These are phyloP conservation scores for Hibiscus trionum DNA, from an alignment of 345 rosid species.

Conservation along the genomic window DNA sequence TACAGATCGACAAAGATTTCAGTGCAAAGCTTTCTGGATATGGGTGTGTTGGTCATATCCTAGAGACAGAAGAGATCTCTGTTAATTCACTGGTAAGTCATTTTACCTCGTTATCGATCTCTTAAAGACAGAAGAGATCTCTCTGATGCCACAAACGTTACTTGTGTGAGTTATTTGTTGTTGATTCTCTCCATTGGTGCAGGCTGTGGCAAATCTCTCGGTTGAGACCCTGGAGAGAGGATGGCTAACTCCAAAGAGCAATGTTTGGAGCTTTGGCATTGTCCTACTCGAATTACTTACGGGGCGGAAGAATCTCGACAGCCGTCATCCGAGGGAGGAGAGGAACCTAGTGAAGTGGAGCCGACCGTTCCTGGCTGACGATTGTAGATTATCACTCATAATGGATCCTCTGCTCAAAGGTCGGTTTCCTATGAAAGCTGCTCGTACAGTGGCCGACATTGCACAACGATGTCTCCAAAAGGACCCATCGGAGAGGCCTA, in stretches of 20 bases:
- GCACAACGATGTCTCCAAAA: constrained; percentile 80
- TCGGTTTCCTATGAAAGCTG: constrained; percentile 75
- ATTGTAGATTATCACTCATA: constrained; percentile 74
- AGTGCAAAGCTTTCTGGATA: constrained; percentile 96
- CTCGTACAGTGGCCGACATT: constrained; percentile 81
- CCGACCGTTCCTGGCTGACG: constrained; percentile 75
- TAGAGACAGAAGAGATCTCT: constrained; percentile 66
- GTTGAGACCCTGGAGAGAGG: constrained; percentile 95
- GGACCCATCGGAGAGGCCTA: constrained; percentile 90
- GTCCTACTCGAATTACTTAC: constrained; percentile 87
- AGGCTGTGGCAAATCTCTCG: constrained; percentile 85
- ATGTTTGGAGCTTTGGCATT: constrained; percentile 94
- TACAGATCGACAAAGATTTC: constrained; percentile 94
- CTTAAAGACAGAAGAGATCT: neutral
- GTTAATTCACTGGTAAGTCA: constrained; percentile 44
- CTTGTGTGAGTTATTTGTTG: neutral
- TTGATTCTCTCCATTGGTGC: constrained; percentile 5
- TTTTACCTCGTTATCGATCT: neutral
- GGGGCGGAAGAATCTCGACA: constrained; percentile 78
- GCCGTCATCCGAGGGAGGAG: constrained; percentile 77
- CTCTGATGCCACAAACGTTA: neutral
- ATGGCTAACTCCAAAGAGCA: constrained; percentile 87
- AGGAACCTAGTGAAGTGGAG: constrained; percentile 89
- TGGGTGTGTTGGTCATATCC: constrained; percentile 78
- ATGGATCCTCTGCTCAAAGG: constrained; percentile 95